These are phyloP conservation scores for Capsicum pubescens DNA, from an alignment of 257 asterid genomes.

Conservation along the genomic window DNA sequence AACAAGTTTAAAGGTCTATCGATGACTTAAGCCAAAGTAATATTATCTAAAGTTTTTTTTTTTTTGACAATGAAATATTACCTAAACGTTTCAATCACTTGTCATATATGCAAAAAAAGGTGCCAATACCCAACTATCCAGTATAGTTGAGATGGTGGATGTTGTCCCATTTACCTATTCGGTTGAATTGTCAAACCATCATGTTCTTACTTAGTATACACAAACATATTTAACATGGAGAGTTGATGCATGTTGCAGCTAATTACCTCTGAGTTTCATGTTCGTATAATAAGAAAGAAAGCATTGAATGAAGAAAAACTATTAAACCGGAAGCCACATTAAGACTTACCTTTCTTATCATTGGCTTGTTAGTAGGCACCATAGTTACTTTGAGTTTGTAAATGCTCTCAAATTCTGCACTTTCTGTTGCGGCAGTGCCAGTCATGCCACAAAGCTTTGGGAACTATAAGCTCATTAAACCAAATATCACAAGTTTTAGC, in stretches of 20 bases:
- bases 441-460: slow-evolving; percentile 99
- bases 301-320: not conserved
- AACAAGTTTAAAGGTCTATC: no score
- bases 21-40: no score
- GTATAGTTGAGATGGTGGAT: not conserved
- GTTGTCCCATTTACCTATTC: not conserved
- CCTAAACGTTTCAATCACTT: not conserved
- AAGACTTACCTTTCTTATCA: slow-evolving; percentile 87
- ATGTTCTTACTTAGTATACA: not conserved
- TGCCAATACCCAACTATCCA: not conserved
- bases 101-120: not conserved
- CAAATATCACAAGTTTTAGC: slow-evolving; percentile 39
- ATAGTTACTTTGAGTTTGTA: slow-evolving; percentile 97
- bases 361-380: slow-evolving; percentile 98
- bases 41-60: no score
- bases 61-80: not conserved
- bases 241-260: slow-evolving; percentile 25
- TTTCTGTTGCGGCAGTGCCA: slow-evolving; percentile 99
- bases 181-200: not conserved
- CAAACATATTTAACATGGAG: not conserved
- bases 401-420: slow-evolving; percentile 94
- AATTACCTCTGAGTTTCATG: slow-evolving; percentile 13
- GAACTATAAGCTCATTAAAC: slow-evolving; percentile 60
- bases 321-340: slow-evolving; percentile 31
- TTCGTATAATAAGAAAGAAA: not conserved